Evolutionary conservation across 805 yeast species (phyloP), one percentile per base, ranked within the genome.

Genomic region (Yamadazyma paraphyllophila): DNA sequence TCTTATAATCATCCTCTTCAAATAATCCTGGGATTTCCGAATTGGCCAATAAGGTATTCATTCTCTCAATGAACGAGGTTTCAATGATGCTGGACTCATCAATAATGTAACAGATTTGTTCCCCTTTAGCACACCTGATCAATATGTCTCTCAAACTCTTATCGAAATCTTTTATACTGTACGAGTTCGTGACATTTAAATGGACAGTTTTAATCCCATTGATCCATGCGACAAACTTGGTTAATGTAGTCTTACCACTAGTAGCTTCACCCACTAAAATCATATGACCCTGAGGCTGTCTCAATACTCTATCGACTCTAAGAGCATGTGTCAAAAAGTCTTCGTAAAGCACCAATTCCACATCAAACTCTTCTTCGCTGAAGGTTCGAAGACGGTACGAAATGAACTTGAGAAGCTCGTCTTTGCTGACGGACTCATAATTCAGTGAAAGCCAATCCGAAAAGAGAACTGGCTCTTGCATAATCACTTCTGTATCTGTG

Each of bases 1-100:
- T 47, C 0, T 65, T 66, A 41, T 69, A 75, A 7, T 87, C 91
- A 8, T 88, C 95, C 0, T 82, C 90, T 45, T 80, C 86, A 61
- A 88, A 92, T 11, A 92, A 66, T 3, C 96, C 97, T 0, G 97
- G 97, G 32, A 90, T 76, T 57, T 92, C 97, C 0, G 96, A 87
- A 62, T 92, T 92, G 0, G 97, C 97, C 32, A 92, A 72, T n/a
- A 92, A 67, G 0, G 96, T 88, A 56, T 92, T 92, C 94, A 92
- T 89, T 49, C 96, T 70, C 62, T 92, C 98, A 26, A 92, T 64
- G 57, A 91, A 92, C 0, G 94, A 72, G 0, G 95, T 73, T 29
- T 88, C 91, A 35, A 82, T 54, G 41, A 90, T 79, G 25, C 83
- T 80, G 0, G 95, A 81, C 55, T 92, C 97, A 53, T 89, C 96